Evolutionary conservation across 371 early-diverging fungal species (phyloP), one percentile per base, ranked within the genome.

Genomic region (Conidiobolus incongruus): DNA sequence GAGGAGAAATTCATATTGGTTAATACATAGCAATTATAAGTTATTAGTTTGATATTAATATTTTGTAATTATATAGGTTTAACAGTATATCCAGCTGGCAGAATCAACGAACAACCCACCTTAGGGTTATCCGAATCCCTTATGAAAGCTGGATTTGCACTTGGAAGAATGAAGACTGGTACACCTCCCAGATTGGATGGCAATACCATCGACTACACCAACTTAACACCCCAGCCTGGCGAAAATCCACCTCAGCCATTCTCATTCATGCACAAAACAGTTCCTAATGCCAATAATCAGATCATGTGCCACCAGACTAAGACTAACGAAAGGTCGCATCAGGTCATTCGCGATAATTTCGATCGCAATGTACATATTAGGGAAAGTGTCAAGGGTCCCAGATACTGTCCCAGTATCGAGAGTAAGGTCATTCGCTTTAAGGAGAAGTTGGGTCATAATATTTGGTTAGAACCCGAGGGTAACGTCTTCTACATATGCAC

Each of bases 391-490:
- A 72, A 73, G 32, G 86, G 86, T 0, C 86, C 86, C n/a, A 63
- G 85, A 53, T 62, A 85, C 47, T 85, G 86, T 35, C 86, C 86
- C 2, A 81, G 82, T 5, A 61, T 85, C 24, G 86, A 85, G 53
- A 70, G 77, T 41, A 85, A 85, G 55, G 67, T 85, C 19, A 67
- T 73, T 44, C 63, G 84, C 11, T 85, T 85, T 40, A 54, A 61
- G 15, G 61, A 70, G 15, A 73, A 75, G 45, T 49, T 59, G 13
- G 60, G 68, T 2, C 86, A 85, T 40, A 61, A 70, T 7, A 65
- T 85, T 16, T 85, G 84, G 84, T 54, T 85, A 4, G 86, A 85
- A 48, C 86, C 86, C 4, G 86, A 85, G 54, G 79, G 76, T 30
- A 52, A 62, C 35, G 40, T 65, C 12, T n/a, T n/a, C n/a, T n/a